Evolutionary conservation across 1,139 yeast species (phyloP).

Genomic region (Nakaseomyces nivariensis): DNA sequence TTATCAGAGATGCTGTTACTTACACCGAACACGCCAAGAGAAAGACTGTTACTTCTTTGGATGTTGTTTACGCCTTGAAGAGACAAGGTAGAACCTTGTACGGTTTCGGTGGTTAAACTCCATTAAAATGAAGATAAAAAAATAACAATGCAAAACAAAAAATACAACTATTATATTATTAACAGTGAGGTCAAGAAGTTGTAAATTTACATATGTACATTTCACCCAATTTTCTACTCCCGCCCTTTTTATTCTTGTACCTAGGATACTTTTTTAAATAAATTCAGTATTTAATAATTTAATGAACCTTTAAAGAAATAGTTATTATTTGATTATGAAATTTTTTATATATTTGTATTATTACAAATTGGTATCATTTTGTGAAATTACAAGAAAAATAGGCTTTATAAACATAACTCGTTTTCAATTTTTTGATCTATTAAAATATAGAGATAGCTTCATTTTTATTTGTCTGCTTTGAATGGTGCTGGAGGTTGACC

Average conservation of each 20-base stretch:
- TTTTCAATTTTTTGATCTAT: not conserved
- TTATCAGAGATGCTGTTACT: slow-evolving; percentile 95
- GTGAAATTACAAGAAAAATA: too few species aligned
- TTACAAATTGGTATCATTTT: too few species aligned
- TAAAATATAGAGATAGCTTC: not conserved
- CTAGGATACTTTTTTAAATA: not conserved
- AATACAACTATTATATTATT: not conserved
- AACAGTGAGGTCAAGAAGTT: not conserved
- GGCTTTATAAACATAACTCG: not conserved
- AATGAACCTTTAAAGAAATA: not conserved
- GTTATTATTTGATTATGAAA: not conserved
- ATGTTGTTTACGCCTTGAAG: slow-evolving; percentile 95
- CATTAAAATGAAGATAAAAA: not conserved
- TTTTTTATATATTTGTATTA: not conserved
- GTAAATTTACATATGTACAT: not conserved
- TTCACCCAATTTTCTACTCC: not conserved
- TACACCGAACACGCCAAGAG: slow-evolving; percentile 99
- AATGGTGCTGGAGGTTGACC: slow-evolving; percentile 29
- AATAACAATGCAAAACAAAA: not conserved
- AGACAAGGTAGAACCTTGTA: slow-evolving; percentile 98
- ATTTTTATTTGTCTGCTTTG: slow-evolving; percentile 6
- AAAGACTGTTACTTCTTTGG: slow-evolving; percentile 95
- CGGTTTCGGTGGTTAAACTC: slow-evolving; percentile 90
- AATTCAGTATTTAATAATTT: not conserved
- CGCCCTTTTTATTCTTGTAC: not conserved